Base-by-base conservation (phyloP, 2,329 filamentous ascomycete species). In the Colletotrichum lindemuthianum region DNA sequence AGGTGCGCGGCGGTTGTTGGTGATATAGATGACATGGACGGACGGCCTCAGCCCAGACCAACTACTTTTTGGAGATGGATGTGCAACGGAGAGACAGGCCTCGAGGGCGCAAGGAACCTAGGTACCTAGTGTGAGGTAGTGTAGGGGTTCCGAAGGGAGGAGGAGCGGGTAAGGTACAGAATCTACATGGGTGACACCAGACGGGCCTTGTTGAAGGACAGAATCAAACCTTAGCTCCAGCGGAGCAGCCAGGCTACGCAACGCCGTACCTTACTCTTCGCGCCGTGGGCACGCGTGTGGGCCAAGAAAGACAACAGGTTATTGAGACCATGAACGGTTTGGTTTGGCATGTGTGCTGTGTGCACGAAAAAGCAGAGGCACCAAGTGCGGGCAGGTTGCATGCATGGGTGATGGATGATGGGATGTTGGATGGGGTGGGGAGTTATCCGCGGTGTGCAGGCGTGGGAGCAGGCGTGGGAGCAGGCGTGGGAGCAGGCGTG, bases 281-380 rank as follows among this genome's bases (percentile, higher is more conserved):
- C 74, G 76, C 60, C 61, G 63, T 74, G 76, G 77, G 75, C 73
- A 76, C 54, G 66, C 24, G 69, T 70, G 77, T 78, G 77, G 77
- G 71, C 69, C 76, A 64, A 68, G 68, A 68, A 68, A 70, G 69
- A 72, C 69, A 69, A 60, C 55, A 68, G 60, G 66, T 65, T 57
- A 56, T 66, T 52, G 47, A 67, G 49, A 53, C 59, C 55, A 68
- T 64, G 67, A 60, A 61, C 52, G 64, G 63, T 69, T 69, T 69
- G 68, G 69, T 67, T 69, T 69, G 68, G 69, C 67, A 67, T 68
- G 68, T 60, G 69, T 65, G 63, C 44, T 68, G 68, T 60, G 69
- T 65, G 63, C 44, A 43, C 66, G 58, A 71, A 69, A 69, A 59
- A 69, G 69, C 67, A 60, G 68, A 64, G 58, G 59, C 63, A 63